Evolutionary conservation across 2,329 filamentous ascomycete genomes (phyloP).

Genomic region (Hypoxylon sp.): DNA sequence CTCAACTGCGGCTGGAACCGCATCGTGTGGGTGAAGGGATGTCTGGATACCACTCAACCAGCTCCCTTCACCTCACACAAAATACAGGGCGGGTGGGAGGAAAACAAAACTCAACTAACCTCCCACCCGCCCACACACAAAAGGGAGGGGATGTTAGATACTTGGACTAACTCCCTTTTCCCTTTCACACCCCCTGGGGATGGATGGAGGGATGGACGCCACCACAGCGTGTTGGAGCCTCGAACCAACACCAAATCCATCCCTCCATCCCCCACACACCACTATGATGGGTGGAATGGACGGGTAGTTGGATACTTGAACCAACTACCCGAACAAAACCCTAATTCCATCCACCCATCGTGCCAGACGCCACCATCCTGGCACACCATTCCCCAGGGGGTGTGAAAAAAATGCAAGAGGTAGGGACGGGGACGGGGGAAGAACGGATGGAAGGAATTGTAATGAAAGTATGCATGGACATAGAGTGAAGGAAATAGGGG

Average conservation of each 20-base stretch:
- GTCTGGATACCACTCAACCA: constrained; percentile 3
- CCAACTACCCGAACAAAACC: constrained; percentile 1
- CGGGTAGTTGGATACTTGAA: constrained; percentile 8
- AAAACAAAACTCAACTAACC: neutral
- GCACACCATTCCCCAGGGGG: constrained; percentile 14
- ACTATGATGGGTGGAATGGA: constrained; percentile 6
- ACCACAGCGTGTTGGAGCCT: neutral
- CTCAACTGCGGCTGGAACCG: neutral
- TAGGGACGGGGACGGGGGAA: too few species aligned
- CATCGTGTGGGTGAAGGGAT: constrained; percentile 1
- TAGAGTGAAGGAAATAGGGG: neutral
- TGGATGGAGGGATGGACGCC: constrained; percentile 5
- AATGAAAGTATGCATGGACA: neutral
- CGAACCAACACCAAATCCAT: constrained; percentile 4
- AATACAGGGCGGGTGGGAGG: neutral
- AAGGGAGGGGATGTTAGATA: neutral
- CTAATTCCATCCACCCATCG: constrained; percentile 3
- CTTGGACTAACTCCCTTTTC: constrained; percentile 2
- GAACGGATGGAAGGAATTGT: neutral
- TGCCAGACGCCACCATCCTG: neutral
- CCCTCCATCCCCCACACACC: neutral
- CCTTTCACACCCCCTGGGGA: constrained; percentile 17
- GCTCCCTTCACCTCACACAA: neutral
- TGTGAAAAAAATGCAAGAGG: neutral
- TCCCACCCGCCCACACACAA: neutral